Evolutionary conservation across 768 basidiomycete genomes (phyloP), one percentile per base, ranked within the genome.

Genomic region (Podaxis sp.): DNA sequence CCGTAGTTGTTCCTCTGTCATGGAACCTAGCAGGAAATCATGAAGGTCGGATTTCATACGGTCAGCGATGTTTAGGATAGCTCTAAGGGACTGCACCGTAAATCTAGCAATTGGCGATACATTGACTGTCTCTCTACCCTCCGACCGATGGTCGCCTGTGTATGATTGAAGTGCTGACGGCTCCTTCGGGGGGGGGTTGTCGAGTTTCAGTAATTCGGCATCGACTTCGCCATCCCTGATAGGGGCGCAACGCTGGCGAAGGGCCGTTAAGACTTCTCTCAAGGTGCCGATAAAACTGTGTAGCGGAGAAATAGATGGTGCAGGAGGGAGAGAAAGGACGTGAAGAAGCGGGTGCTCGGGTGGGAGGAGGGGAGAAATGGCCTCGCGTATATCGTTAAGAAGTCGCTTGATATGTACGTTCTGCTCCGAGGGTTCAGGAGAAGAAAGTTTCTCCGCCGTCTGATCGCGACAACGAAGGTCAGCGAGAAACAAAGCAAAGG

Each of bases 11-110:
- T 76, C 69, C 68, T 92, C 90, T 24, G 82, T 79, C 87, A 91
- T 88, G 40, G 77, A 78, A 20, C 87, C 88, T 1, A 90, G 69
- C 11, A 89, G 76, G 53, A 88, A 84, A 60, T 85, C 80, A 11
- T 85, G 87, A 38, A 91, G 77, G 67, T 91, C 90, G 30, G 81
- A 75, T 69, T 85, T 88, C 87, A 92, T 88, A n/a, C 76, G 72
- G 46, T 88, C 84, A 0, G 84, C 73, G 13, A 91, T 74, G 13
- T 75, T 70, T 5, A 91, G 67, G 49, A 85, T 80, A 2, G 76
- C 74, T 64, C 76, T 83, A 33, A 82, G 68, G 4, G 78, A 80
- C 46, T 83, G 77, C 1, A 82, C 68, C n/a, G 88, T 73, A 1
- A 84, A 71, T 38, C 70, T 67, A 7, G 89, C 84, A 4, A 87